Base-by-base conservation (phyloP, 106 monocot genomes). In the Cymbidium sinense region DNA sequence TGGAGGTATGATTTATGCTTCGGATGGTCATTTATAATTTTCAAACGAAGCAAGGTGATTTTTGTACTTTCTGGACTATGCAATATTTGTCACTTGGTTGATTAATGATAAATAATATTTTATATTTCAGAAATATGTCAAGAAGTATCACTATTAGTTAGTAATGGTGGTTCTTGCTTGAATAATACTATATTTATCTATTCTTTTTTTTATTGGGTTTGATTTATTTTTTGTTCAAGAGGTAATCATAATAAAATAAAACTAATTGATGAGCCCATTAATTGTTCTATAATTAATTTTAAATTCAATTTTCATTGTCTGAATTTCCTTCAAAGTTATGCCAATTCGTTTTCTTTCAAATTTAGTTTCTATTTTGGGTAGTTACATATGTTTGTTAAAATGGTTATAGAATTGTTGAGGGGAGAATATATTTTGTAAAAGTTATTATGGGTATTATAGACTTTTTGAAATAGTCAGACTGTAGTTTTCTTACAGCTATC, bases 1-100 rank as follows among this genome's bases (percentile, higher is more conserved):
- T 96, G 62, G 96, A 96, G 91, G 96, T 91, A 81, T 74, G 71
- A 34, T 51, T 25, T 8, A 27, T 73, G 34, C 70, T 62, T 62
- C 27, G 67, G 31, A 58, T 58, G 15, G 47, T 5, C 27, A 31
- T 31, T 5, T 67, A 13, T 13, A 4, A 30, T 13, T 67, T 33
- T 31, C 67, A 67, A 67, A 13, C 15, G 31, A 27, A 62, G 15
- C 15, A 25, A 25, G 23, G 27, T 62, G 5, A 67, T 31, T 67
- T 29, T 33, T 31, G 12, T 67, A 4, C 67, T 67, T 0, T 67
- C n/a, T 21, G 8, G 7, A 17, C n/a, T 10, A 23, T 31, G 17
- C 29, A 67, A 58, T 33, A 13, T 15, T 67, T 20, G 55, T 67
- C 15, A 12, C 33, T 67, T 33, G 6, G 31, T 13, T 67, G 12